Percentiles rank a stretch among this genome's conserved stretches.
Conservation (phyloP, 2,329 filamentous ascomycete species). For the Beauveria sp. region DNA sequence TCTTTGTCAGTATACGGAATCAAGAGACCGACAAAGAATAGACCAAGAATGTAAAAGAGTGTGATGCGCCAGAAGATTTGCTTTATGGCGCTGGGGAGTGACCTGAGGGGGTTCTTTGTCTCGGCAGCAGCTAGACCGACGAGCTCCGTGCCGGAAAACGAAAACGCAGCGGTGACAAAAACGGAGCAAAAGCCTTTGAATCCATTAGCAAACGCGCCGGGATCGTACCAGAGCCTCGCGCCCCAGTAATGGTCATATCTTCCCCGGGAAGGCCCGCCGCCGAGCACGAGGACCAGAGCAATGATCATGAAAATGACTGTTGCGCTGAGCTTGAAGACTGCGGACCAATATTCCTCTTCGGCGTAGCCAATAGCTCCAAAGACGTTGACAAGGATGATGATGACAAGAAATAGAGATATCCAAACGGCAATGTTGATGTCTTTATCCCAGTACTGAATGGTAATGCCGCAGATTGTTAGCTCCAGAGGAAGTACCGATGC, state of each 20-base stretch:
- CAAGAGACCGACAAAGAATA: slow-evolving; percentile 45
- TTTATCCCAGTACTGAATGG: slow-evolving; percentile 40
- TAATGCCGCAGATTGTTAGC: slow-evolving; percentile 41
- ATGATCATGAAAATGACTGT: slow-evolving; percentile 58
- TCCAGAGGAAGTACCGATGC: slow-evolving; percentile 39
- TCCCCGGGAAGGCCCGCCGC: slow-evolving; percentile 48
- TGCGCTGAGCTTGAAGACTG: slow-evolving; percentile 48
- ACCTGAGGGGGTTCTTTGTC: slow-evolving; percentile 60
- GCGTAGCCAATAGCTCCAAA: slow-evolving; percentile 50
- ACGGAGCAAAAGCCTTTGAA: slow-evolving; percentile 68
- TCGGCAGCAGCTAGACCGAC: slow-evolving; percentile 71
- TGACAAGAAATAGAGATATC: slow-evolving; percentile 47
- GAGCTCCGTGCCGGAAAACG: slow-evolving; percentile 66
- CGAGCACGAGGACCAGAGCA: slow-evolving; percentile 49
- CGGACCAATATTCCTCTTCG: slow-evolving; percentile 54
- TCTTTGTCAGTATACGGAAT: slow-evolving; percentile 37
- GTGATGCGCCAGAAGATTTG: slow-evolving; percentile 60
- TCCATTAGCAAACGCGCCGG: slow-evolving; percentile 58
- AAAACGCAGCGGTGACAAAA: slow-evolving; percentile 66
- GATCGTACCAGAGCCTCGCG: slow-evolving; percentile 41
- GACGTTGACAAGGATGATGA: slow-evolving; percentile 46
- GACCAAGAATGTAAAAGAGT: slow-evolving; percentile 46
- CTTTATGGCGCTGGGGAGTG: slow-evolving; percentile 75
- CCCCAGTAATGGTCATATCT: slow-evolving; percentile 40
- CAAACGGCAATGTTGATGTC: slow-evolving; percentile 41